These are phyloP conservation scores for Fusarium papillatum DNA, from an alignment of 2,329 filamentous ascomycete species.

Conservation along the genomic window DNA sequence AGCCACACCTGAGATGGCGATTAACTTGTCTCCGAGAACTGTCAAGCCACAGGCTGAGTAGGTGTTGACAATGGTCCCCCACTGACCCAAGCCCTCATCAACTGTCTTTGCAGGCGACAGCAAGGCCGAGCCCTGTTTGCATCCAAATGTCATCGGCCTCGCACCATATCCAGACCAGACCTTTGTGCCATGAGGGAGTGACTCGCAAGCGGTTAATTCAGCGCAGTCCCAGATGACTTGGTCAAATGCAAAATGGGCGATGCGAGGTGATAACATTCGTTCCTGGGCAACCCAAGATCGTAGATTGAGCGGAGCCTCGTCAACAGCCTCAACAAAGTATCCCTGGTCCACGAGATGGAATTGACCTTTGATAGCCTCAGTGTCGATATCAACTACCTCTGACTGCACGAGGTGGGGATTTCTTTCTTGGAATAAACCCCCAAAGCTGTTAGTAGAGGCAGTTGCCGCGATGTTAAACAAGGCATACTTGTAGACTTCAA, in stretches of 20 bases:
- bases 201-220: constrained; percentile 10
- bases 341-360: constrained; percentile 7
- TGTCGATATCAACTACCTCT: neutral
- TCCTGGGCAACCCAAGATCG: constrained; percentile 29
- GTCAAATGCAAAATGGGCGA: constrained; percentile 22
- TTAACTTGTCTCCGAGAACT: constrained; percentile 12
- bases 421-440: constrained; percentile 5
- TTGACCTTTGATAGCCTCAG: neutral
- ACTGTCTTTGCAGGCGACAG: neutral
- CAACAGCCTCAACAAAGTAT: constrained; percentile 12
- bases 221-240: constrained; percentile 30
- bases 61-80: constrained; percentile 21
- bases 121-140: constrained; percentile 2
- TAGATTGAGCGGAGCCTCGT: constrained; percentile 12
- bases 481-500: constrained; percentile 15
- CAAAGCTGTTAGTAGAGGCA: neutral
- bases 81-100: constrained; percentile 5
- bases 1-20: constrained; percentile 18
- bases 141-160: neutral
- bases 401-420: neutral
- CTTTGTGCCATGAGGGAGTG: neutral
- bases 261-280: constrained; percentile 19
- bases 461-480: constrained; percentile 18
- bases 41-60: constrained; percentile 22
- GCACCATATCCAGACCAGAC: neutral